Evolutionary conservation across 306 rosid genomes (phyloP), one percentile per base, ranked within the genome.

Genomic region (Ormosia semicastrata): DNA sequence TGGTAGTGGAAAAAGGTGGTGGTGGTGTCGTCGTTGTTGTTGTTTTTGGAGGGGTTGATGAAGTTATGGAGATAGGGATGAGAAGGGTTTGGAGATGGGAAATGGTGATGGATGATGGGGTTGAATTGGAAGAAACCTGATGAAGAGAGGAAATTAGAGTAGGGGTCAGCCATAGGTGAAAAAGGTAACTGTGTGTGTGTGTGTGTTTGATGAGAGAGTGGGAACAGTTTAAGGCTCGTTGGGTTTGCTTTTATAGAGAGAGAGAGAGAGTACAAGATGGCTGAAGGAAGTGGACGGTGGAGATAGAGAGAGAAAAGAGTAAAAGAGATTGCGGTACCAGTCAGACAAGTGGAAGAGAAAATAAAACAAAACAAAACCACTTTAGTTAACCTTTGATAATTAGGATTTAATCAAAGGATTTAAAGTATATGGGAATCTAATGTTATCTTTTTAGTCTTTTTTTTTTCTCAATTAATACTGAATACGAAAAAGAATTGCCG

Each of bases 201-300:
- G n/a, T n/a, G n/a, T n/a, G n/a, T n/a, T 5, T 68, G 72, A 75
- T 29, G 83, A 69, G 76, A 53, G 80, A 53, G 83, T 71, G 78
- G 85, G 89, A 86, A 86, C 87, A 83, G 89, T 80, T 60, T 18
- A 49, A 59, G 80, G 77, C 65, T 66, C 62, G 89, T 75, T 78
- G 81, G 4, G 29, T 59, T 80, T 76, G 81, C 85, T 87, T 87
- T 87, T 84, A 87, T 87, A 80, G 87, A 83, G 77, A 82, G 86
- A 85, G 75, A 74, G 92, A 86, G 91, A 80, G 91, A 89, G 97
- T 80, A 91, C 89, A 91, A 89, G 90, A 92, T 91, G 92, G 87
- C 96, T 84, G 91, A 91, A 89, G 94, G 81, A 53, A 88, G 97
- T 91, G 95, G 82, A 87, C 88, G 95, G 95, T 91, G 90, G 80